Evolutionary conservation across 208 protist genomes (phyloP), one percentile per base, ranked within the genome.

Genomic region (Jaenimonas drosophilae): DNA sequence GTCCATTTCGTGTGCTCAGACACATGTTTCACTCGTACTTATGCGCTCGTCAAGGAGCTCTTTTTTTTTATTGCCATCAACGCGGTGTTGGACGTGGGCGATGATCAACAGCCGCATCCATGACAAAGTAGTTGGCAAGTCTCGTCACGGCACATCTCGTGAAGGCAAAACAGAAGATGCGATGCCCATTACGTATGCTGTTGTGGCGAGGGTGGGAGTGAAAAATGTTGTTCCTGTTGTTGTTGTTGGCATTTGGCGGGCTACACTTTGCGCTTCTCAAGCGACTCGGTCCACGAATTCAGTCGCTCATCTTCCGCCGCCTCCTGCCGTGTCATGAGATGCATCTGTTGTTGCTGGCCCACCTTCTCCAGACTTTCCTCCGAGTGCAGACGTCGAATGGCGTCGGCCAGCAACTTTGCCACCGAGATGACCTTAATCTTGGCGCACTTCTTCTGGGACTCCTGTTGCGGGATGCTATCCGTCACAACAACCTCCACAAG

Each of bases 401-500:
- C 85, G 40, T 94, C 83, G 21, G 80, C 82, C 23, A 96, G 67
- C 16, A 96, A 65, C 37, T 81, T 75, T n/a, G 76, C 73, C 25
- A 91, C 68, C 25, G 76, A 88, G 39, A 96, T 90, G 39, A 93
- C 76, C 48, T 81, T 80, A 17, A 94, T 73, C 53, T 92, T 91
- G 11, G 42, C 54, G 51, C 82, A 91, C 59, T 82, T 84, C 31
- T 64, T 52, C 30, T 55, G 29, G 7, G 62, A 64, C 38, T 75
- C 64, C 4, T 70, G 59, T 57, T 91, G 84, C 2, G 88, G 87
- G 53, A 98, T 95, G 52, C 84, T 95, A 59, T 98, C 88, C 1
- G 91, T 94, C 3, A 97, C 88, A 28, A 96, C 75, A 9, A 98
- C 73, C 54, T 92, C 73, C 14, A 88, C 72, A n/a, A 98, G 62